phyloP scores from a whole-genome alignment of 2,329 filamentous ascomycete species.

The Colletotrichum plurivorum region DNA sequence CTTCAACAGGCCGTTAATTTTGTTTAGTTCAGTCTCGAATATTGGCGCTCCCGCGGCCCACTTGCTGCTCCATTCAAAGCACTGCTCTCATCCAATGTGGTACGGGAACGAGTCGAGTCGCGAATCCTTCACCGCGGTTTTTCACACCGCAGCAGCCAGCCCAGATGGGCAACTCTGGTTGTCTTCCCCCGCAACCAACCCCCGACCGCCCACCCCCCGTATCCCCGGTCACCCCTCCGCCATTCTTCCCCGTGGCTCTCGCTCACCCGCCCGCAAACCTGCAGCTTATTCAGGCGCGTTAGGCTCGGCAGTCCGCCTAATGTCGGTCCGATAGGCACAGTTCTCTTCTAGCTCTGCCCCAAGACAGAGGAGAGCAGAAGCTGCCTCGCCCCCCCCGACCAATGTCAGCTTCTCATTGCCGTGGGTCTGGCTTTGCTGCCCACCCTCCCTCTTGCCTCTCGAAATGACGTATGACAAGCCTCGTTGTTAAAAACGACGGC shows the following conservation, averaged over 20 bases:
- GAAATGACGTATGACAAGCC: slow-evolving; percentile 36
- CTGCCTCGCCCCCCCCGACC: slow-evolving; percentile 5
- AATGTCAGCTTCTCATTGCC: slow-evolving; percentile 8
- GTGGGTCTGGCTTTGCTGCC: slow-evolving; percentile 30
- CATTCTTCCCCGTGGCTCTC: slow-evolving; percentile 10
- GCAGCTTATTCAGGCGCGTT: slow-evolving; percentile 36
- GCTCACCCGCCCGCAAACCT: slow-evolving; percentile 32
- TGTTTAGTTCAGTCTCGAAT: slow-evolving; percentile 10
- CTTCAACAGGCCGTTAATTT: neutral
- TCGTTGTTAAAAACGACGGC: slow-evolving; percentile 11
- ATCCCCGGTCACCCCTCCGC: slow-evolving; percentile 29
- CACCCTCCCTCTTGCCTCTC: slow-evolving; percentile 34
- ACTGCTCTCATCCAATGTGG: slow-evolving; percentile 24
- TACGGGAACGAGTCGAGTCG: neutral
- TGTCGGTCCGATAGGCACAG: slow-evolving; percentile 34
- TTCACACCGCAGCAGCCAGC: neutral
- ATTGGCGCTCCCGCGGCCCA: slow-evolving; percentile 21
- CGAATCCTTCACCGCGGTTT: neutral
- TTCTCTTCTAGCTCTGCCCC: neutral
- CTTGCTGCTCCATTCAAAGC: slow-evolving; percentile 1
- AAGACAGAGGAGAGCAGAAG: slow-evolving; percentile 3
- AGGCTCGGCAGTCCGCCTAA: slow-evolving; percentile 37
- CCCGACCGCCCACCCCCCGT: slow-evolving; percentile 15
- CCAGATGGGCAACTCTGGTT: neutral
- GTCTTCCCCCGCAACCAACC: slow-evolving; percentile 33